phyloP scores from a whole-genome alignment of 139 green algal species.

The Limnomonas spitsbergensis region DNA sequence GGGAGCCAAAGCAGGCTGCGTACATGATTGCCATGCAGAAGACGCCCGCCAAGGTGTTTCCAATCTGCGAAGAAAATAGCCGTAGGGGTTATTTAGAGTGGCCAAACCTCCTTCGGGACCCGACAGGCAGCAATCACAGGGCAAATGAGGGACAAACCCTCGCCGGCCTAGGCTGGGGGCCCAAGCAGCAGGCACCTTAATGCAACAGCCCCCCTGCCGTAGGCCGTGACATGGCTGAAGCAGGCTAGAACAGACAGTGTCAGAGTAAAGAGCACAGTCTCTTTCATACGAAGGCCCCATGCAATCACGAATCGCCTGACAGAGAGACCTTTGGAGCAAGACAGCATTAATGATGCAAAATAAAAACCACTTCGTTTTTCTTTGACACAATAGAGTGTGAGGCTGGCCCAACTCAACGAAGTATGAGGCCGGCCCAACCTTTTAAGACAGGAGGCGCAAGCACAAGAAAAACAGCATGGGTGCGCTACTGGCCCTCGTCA shows the following conservation, averaged over 20 bases:
- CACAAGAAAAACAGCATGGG: not conserved
- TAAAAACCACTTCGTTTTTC: not conserved
- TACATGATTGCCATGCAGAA: constrained; percentile 31
- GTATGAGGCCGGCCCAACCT: not conserved
- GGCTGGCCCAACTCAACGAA: not conserved
- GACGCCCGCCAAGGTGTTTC: constrained; percentile 28
- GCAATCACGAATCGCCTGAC: too few species aligned
- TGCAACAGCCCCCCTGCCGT: too few species aligned
- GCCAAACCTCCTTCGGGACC: not conserved
- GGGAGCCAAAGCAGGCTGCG: constrained; percentile 7
- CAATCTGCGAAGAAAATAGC: constrained; percentile 2
- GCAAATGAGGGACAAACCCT: too few species aligned
- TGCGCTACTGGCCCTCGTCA: not conserved
- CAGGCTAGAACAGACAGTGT: too few species aligned
- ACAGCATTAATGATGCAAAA: too few species aligned
- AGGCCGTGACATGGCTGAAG: too few species aligned
- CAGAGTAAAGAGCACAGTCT: too few species aligned
- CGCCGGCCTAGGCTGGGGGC: too few species aligned
- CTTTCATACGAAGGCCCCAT: too few species aligned
- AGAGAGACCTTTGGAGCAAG: too few species aligned
- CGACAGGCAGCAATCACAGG: too few species aligned
- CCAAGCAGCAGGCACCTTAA: too few species aligned
- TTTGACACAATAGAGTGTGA: not conserved
- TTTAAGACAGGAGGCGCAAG: not conserved
- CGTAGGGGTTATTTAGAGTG: not conserved